A percentile compares a stretch with the other conserved stretches of the same genome.
phyloP scores from a whole-genome alignment of 192 early-diverging fungal genomes.

The Jimgerdemannia flammicorona region DNA sequence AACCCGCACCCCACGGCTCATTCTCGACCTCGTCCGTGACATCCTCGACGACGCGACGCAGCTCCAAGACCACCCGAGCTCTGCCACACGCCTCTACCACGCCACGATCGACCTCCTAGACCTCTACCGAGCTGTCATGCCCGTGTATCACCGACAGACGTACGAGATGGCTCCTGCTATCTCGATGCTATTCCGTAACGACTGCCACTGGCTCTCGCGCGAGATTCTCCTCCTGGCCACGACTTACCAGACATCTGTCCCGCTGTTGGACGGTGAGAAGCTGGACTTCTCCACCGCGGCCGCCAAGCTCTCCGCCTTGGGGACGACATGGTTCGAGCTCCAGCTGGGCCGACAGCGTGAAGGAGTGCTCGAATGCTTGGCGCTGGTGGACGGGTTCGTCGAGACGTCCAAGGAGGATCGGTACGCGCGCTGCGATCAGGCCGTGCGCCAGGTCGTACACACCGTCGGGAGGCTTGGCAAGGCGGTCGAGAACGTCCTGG shows the following conservation, averaged over 20 bases:
- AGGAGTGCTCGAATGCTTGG: background rate
- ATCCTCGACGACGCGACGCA: slow-evolving; percentile 14
- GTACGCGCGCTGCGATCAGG: background rate
- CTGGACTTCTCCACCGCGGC: background rate
- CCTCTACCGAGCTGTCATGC: slow-evolving; percentile 60
- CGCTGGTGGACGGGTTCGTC: background rate
- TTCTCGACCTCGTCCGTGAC: slow-evolving; percentile 11
- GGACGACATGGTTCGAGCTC: slow-evolving; percentile 18
- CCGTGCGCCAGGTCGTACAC: background rate
- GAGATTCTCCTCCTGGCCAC: background rate
- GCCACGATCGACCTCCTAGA: slow-evolving; percentile 47
- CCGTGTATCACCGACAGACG: slow-evolving; percentile 53
- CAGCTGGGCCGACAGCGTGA: background rate
- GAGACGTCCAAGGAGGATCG: background rate
- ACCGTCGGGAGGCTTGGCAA: slow-evolving; percentile 6
- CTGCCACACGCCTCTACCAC: slow-evolving; percentile 32
- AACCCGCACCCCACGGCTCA: slow-evolving; percentile 27
- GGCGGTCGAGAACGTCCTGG: slow-evolving; percentile 10
- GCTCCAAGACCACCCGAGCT: slow-evolving; percentile 16
- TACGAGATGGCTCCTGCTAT: slow-evolving; percentile 49
- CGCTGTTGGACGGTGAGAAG: background rate
- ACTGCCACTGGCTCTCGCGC: slow-evolving; percentile 56
- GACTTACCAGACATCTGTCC: background rate
- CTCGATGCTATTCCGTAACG: slow-evolving; percentile 64
- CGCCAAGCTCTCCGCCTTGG: slow-evolving; percentile 4